Evolutionary conservation across 208 protist genomes (phyloP).

Genomic region (Leishmania gerbilli): DNA sequence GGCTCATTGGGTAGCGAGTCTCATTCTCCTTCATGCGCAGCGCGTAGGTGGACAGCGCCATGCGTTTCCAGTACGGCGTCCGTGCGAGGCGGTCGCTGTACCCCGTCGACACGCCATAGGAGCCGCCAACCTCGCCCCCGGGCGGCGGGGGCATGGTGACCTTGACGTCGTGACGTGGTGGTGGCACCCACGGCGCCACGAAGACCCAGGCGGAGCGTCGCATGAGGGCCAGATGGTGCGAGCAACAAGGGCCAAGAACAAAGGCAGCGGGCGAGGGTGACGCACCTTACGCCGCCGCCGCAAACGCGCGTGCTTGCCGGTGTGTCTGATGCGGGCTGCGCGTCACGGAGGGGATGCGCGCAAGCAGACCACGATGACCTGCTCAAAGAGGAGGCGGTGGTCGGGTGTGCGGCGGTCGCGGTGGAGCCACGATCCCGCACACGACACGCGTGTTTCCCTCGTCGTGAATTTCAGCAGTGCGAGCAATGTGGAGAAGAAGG

Average conservation of each 20-base stretch:
- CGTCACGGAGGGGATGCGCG: neutral
- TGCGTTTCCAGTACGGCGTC: slow-evolving; percentile 90
- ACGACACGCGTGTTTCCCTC: neutral
- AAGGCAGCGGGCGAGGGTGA: neutral
- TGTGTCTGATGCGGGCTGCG: neutral
- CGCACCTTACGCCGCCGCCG: neutral
- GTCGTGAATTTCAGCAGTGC: neutral
- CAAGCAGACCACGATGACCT: neutral
- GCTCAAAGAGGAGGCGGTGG: neutral
- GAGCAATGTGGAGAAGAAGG: neutral
- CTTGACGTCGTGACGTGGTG: slow-evolving; percentile 77
- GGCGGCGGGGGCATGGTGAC: slow-evolving; percentile 87
- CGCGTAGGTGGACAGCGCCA: slow-evolving; percentile 81
- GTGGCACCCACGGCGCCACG: slow-evolving; percentile 85
- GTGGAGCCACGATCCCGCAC: neutral
- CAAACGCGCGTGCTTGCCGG: neutral
- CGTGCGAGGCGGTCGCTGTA: slow-evolving; percentile 85
- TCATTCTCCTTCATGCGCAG: slow-evolving; percentile 86
- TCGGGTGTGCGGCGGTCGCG: neutral
- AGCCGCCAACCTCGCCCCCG: slow-evolving; percentile 83
- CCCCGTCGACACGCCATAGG: slow-evolving; percentile 76
- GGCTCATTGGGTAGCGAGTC: slow-evolving; percentile 86
- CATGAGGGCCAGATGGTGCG: neutral
- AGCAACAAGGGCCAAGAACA: neutral
- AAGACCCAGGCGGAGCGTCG: slow-evolving; percentile 4